Evolutionary conservation across 1,284 basidiomycete species (phyloP), one percentile per base, ranked within the genome.

Genomic region (Moniliella sp.): DNA sequence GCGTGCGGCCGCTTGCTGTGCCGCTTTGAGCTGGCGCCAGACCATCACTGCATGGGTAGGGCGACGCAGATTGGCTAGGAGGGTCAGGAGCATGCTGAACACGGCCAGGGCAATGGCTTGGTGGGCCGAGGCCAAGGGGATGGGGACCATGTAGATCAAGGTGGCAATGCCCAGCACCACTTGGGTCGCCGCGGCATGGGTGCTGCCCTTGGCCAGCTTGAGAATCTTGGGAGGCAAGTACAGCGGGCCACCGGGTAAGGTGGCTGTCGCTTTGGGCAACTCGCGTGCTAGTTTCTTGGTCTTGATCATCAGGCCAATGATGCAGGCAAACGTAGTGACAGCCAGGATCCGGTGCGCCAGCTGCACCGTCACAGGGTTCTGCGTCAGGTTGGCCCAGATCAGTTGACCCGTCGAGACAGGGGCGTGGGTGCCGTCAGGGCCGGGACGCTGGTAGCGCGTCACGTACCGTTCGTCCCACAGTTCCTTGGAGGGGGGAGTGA

Each of bases 301-400:
- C 15, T 28, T 25, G 25, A 26, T 39, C 3, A 37, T 33, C 4
- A 41, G 27, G 3, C 30, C 35, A 15, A 37, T 16, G 37, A 33
- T 19, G 5, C 60, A 18, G 23, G 27, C 28, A 16, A 49, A 35
- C 0, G 46, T 46, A 1, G 56, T 46, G 16, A 54, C 61, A 48
- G 80, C 84, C 29, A 97, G 69, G 28, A 84, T 67, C 23, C 91
- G 75, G 62, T 99, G 91, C 57, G 97, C 73, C 50, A 94, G 88
- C 61, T 99, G 91, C 5, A 88, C 86, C 0, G 91, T 93, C 5
- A 80, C 86, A 3, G 91, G 91, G 59, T 99, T 99, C 63, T 94
- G 88, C 41, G 91, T 73, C 31, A 94, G 67, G 61, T 94, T 97
- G 37, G 86, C 68, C 77, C 82, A 81, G 74, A 49, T 23, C 4